Evolutionary conservation across 163 green algal genomes (phyloP), one percentile per base, ranked within the genome.

Genomic region (Smithsoniella earleae): DNA sequence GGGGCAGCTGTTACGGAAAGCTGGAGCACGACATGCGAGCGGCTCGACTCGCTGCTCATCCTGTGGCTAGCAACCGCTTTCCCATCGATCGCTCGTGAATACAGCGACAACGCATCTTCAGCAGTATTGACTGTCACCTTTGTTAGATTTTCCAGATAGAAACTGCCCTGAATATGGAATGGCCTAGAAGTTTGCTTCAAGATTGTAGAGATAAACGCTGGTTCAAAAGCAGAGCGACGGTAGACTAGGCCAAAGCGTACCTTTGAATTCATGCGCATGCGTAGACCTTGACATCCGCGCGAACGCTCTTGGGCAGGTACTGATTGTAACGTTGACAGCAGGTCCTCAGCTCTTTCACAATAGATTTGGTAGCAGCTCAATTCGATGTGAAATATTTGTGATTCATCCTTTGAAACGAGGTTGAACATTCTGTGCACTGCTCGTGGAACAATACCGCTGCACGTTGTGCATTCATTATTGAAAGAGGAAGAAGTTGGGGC

Each of bases 141-240:
- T 73, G 81, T 82, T 36, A 85, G 44, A 66, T 84, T 84, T 73
- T 87, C 82, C 28, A 87, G 73, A 75, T 85, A 83, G 40, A 87
- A 87, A 62, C 80, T 75, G 38, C 80, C 73, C 62, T 69, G 58
- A n/a, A 65, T 8, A 30, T 65, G 8, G 16, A 65, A 36, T 54
- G 44, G n/a, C 10, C 40, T 13, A 49, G 10, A 49, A 22, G 13
- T 22, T 10, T 49, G 40, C 40, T 49, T 49, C 10, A 49, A 49
- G 10, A 13, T 22, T 13, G 10, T 13, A 49, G 10, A 13, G 40
- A 13, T 49, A 49, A 13, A 49, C 10, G 10, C 10, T 49, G 40
- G 40, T 10, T 22, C 10, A 10, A 49, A 49, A 49, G 13, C 40
- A 49, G 10, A 49, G 13, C 13, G 10, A 49, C 13, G 10, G 40